Evolutionary conservation across 192 early-diverging fungal genomes (phyloP).

Genomic region (Coemansia sp.): DNA sequence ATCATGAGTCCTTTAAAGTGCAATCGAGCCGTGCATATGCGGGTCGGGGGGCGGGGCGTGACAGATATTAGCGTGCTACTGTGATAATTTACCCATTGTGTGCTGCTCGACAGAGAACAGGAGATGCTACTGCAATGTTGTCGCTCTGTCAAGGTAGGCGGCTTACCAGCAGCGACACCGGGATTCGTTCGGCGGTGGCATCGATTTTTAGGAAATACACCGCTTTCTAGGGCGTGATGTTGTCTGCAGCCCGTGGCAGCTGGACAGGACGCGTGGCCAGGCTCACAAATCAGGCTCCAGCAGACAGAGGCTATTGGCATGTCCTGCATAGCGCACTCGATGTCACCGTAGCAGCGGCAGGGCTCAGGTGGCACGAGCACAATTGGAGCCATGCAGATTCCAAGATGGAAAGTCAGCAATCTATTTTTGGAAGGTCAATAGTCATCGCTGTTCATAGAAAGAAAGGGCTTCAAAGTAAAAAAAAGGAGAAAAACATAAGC

Average conservation of each 20-base stretch:
- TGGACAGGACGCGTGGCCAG: background rate
- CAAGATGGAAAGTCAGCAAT: background rate
- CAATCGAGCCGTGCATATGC: constrained; percentile 12
- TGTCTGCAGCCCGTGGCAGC: background rate
- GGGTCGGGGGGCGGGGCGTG: background rate
- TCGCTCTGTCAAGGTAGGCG: background rate
- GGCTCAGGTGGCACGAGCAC: background rate
- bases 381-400: background rate
- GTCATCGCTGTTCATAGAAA: background rate
- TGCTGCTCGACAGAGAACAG: background rate
- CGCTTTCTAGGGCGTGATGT: background rate
- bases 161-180: background rate
- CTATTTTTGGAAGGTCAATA: background rate
- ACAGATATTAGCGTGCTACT: constrained; percentile 1
- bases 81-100: constrained; percentile 11
- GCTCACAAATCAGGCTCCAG: background rate
- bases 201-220: too few species aligned
- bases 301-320: background rate
- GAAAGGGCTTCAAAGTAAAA: background rate
- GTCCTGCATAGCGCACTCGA: background rate
- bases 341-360: background rate
- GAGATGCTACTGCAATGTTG: background rate
- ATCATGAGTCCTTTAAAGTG: constrained; percentile 10
- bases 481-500: background rate
- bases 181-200: too few species aligned